These are phyloP conservation scores for Ustilago xerochloae DNA, from an alignment of 1,284 basidiomycete genomes.

Conservation along the genomic window DNA sequence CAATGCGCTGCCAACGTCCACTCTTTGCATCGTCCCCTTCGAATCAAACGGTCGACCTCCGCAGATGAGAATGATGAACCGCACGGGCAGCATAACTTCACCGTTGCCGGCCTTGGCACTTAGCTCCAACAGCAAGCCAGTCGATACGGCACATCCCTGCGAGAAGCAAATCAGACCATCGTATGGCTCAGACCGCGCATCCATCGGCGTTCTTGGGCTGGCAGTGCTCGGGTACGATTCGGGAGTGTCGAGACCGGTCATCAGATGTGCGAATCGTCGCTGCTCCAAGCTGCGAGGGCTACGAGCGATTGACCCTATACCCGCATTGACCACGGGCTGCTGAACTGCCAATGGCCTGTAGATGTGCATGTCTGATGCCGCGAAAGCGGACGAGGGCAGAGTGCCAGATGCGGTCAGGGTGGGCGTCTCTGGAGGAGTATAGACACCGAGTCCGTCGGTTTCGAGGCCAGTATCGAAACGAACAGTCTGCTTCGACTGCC, in stretches of 20 bases:
- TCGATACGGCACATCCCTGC: constrained; percentile 45
- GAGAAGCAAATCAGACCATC: constrained; percentile 52
- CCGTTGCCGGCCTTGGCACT: not conserved
- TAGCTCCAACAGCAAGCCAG: constrained; percentile 30
- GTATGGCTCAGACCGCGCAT: not conserved
- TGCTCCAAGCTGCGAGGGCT: not conserved
- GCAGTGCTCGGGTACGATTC: constrained; percentile 19
- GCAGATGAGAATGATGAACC: constrained; percentile 42
- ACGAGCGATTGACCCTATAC: not conserved
- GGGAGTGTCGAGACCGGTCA: constrained; percentile 15
- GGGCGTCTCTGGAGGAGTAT: constrained; percentile 26
- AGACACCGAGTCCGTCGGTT: not conserved
- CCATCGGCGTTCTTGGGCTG: constrained; percentile 14
- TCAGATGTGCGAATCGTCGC: not conserved
- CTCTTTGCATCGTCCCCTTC: constrained; percentile 24
- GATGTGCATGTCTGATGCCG: not conserved
- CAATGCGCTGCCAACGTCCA: constrained; percentile 1
- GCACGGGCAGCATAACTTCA: constrained; percentile 7
- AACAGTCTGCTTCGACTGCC: not conserved
- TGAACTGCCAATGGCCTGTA: not conserved
- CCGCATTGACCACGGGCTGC: not conserved
- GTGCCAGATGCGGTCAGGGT: not conserved
- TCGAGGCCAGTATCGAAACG: constrained; percentile 1
- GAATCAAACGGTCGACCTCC: constrained; percentile 35
- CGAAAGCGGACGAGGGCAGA: not conserved